A percentile compares a stretch with the other conserved stretches of the same genome.
These are phyloP conservation scores for Carpinus viminea DNA, from an alignment of 306 rosid species.

Conservation along the genomic window DNA sequence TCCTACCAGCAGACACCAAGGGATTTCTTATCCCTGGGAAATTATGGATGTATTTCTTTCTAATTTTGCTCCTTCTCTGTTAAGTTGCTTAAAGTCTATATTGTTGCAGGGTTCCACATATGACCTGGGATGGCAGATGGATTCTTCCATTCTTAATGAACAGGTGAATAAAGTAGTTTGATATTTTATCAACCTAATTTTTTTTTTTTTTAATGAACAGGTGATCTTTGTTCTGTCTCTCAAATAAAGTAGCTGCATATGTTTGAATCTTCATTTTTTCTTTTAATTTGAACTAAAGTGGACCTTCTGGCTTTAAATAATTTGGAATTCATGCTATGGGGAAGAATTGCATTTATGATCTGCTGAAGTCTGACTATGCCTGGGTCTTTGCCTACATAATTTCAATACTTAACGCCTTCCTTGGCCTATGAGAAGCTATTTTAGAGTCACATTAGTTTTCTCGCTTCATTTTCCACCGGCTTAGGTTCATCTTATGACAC, in stretches of 20 bases:
- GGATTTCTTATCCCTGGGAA: conserved; percentile 13
- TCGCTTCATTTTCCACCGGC: not conserved
- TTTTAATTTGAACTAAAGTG: not conserved
- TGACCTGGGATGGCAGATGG: conserved; percentile 90
- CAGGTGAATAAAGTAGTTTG: conserved; percentile 48
- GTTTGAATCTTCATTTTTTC: conserved; percentile 2
- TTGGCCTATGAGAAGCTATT: not conserved
- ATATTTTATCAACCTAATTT: not conserved
- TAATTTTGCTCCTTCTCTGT: conserved; percentile 26
- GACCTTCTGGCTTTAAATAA: not conserved
- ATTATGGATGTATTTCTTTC: not conserved
- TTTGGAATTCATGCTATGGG: not conserved
- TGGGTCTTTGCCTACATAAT: not conserved
- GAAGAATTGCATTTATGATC: conserved; percentile 1
- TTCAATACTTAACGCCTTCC: not conserved
- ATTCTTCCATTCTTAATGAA: conserved; percentile 62
- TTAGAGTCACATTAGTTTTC: not conserved
- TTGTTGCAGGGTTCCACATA: conserved; percentile 70
- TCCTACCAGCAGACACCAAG: conserved; percentile 19
- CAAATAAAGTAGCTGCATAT: conserved; percentile 8
- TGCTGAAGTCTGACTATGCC: not conserved
- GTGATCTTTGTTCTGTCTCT: conserved; percentile 28
- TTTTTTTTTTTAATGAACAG: conserved; percentile 45
- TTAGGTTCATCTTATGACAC: not conserved
- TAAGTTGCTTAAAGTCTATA: conserved; percentile 33